Evolutionary conservation across 768 basidiomycete species (phyloP).

Genomic region (Amylocystis lapponica): DNA sequence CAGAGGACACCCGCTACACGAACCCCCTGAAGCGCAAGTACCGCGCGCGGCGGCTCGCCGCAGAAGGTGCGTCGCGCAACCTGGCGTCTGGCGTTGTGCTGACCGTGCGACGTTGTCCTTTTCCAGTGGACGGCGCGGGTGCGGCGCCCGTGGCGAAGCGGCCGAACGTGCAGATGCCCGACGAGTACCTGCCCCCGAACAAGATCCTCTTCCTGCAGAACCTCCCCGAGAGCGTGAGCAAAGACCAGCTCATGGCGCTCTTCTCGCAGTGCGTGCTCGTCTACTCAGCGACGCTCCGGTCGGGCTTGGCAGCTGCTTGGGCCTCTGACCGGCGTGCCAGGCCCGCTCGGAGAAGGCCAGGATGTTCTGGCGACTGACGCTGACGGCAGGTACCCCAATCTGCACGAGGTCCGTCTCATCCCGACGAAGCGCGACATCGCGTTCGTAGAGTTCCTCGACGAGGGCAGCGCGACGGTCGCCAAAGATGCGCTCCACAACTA

Average conservation of each 20-base stretch:
- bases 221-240: constrained; percentile 86
- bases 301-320: no score
- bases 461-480: constrained; percentile 82
- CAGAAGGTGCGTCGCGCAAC: constrained; percentile 52
- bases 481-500: constrained; percentile 97
- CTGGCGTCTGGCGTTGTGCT: not conserved
- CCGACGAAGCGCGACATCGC: constrained; percentile 97
- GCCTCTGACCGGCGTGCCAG: not conserved
- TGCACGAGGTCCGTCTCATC: constrained; percentile 97
- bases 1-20: constrained; percentile 77
- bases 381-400: constrained; percentile 79
- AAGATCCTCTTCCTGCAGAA: constrained; percentile 98
- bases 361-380: not conserved
- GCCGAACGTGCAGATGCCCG: constrained; percentile 93
- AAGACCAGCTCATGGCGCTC: constrained; percentile 84
- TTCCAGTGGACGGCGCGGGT: constrained; percentile 61
- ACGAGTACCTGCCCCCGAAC: constrained; percentile 99
- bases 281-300: no score
- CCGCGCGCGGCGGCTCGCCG: constrained; percentile 72
- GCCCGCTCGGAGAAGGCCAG: constrained; percentile 4
- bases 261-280: constrained; percentile 75
- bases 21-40: constrained; percentile 90
- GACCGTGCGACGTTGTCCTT: constrained; percentile 3
- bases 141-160: constrained; percentile 65
- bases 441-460: constrained; percentile 97